phyloP scores from a whole-genome alignment of 2,329 filamentous ascomycete genomes.

The Curvularia lunata region DNA sequence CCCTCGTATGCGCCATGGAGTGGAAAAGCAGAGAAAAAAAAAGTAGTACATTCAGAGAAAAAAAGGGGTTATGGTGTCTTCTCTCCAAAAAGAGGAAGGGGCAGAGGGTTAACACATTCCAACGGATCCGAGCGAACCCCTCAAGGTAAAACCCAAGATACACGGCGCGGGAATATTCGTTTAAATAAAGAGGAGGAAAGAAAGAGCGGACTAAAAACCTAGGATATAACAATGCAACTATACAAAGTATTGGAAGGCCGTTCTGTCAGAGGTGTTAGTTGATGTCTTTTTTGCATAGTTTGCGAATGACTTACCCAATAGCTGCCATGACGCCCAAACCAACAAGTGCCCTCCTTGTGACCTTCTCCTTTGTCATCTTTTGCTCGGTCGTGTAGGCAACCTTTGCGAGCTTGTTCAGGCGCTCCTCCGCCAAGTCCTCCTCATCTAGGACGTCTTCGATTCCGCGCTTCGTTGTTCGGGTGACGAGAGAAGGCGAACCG shows the following conservation, averaged over 20 bases:
- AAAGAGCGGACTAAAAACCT: neutral
- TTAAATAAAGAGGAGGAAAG: neutral
- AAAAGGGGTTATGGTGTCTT: conserved; percentile 21
- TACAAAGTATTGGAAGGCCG: conserved; percentile 41
- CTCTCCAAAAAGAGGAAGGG: conserved; percentile 17
- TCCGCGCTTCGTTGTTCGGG: conserved; percentile 47
- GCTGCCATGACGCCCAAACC: conserved; percentile 87
- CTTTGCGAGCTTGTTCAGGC: conserved; percentile 75
- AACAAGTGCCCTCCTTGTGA: conserved; percentile 82
- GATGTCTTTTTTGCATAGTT: neutral
- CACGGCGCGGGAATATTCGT: conserved; percentile 11
- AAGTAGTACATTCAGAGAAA: conserved; percentile 6
- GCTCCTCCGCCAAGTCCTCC: conserved; percentile 55
- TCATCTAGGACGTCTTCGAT: conserved; percentile 66
- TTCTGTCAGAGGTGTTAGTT: conserved; percentile 30
- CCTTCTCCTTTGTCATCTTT: conserved; percentile 82
- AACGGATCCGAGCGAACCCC: neutral
- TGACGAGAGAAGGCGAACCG: conserved; percentile 25
- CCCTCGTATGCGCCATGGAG: conserved; percentile 19
- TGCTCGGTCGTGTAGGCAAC: conserved; percentile 64
- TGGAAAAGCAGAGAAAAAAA: neutral
- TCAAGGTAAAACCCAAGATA: conserved; percentile 13
- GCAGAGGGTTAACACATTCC: conserved; percentile 2
- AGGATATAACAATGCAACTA: conserved; percentile 6
- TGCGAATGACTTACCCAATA: conserved; percentile 74